These are phyloP conservation scores for Galerina sulciceps DNA, from an alignment of 768 basidiomycete species.

Conservation along the genomic window DNA sequence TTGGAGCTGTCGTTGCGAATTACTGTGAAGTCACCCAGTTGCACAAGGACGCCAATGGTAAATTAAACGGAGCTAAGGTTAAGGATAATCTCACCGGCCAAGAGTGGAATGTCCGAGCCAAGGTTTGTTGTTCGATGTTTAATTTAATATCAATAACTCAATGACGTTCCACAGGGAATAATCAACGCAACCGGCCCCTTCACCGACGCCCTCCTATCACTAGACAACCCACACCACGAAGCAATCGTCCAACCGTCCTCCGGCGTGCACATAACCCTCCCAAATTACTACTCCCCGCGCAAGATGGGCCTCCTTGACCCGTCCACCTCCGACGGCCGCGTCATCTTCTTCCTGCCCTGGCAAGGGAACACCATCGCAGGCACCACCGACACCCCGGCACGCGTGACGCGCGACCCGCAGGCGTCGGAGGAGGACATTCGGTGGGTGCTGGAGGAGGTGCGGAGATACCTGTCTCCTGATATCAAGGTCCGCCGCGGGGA, in stretches of 20 bases:
- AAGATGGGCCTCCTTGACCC: conserved; percentile 97
- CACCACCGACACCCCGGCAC: conserved; percentile 87
- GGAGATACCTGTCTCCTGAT: conserved; percentile 87
- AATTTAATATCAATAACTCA: neutral
- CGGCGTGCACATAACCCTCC: conserved; percentile 95
- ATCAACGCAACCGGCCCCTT: conserved; percentile 98
- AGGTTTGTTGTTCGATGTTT: conserved; percentile 43
- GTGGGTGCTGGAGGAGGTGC: conserved; percentile 95
- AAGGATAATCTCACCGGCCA: conserved; percentile 84
- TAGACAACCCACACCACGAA: conserved; percentile 77
- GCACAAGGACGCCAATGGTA: conserved; percentile 67
- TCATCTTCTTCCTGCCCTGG: conserved; percentile 99
- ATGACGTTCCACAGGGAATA: conserved; percentile 58
- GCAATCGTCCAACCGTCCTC: conserved; percentile 93
- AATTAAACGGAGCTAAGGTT: conserved; percentile 75
- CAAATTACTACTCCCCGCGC: conserved; percentile 94
- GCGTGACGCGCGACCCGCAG: conserved; percentile 72
- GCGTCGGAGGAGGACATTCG: conserved; percentile 94
- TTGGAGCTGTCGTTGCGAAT: conserved; percentile 87
- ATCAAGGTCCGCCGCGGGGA: conserved; percentile 94
- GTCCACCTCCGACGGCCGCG: conserved; percentile 92
- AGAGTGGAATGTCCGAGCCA: conserved; percentile 81
- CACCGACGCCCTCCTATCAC: conserved; percentile 79
- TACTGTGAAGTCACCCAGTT: conserved; percentile 85
- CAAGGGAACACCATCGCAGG: conserved; percentile 97